phyloP scores from a whole-genome alignment of 2,329 filamentous ascomycete species.

The Mycosphaerella arachidis region DNA sequence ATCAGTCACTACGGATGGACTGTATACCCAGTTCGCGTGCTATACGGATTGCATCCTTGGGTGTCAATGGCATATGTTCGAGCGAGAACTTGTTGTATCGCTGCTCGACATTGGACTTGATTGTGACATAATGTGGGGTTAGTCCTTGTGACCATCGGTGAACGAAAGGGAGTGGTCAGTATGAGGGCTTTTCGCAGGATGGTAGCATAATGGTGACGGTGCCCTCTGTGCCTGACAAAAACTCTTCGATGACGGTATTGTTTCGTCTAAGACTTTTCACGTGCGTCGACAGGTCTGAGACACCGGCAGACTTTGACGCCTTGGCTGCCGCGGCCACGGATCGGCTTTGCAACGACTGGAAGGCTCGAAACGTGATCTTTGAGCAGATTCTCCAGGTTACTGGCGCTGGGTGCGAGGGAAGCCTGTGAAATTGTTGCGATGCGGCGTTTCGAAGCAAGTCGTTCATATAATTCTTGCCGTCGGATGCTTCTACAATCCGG shows the following conservation, averaged over 20 bases:
- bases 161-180: constrained; percentile 47
- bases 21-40: too few species aligned
- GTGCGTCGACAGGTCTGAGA: constrained; percentile 35
- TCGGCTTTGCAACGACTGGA: constrained; percentile 48
- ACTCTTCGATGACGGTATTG: constrained; percentile 49
- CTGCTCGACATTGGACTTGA: too few species aligned
- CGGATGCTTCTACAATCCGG: constrained; percentile 45
- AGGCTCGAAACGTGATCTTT: not conserved
- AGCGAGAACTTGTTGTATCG: too few species aligned
- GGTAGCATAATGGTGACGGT: constrained; percentile 53
- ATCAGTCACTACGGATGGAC: too few species aligned
- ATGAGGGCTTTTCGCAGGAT: constrained; percentile 27
- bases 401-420: constrained; percentile 14
- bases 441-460: constrained; percentile 36
- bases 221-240: constrained; percentile 45
- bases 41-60: too few species aligned
- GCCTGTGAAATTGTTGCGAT: constrained; percentile 18
- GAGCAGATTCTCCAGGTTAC: not conserved
- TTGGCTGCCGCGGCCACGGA: constrained; percentile 47
- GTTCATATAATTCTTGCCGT: constrained; percentile 51
- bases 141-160: too few species aligned
- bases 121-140: too few species aligned
- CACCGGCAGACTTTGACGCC: constrained; percentile 47
- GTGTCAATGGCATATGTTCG: too few species aligned
- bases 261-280: constrained; percentile 30